Base-by-base conservation (phyloP, 2,329 filamentous ascomycete genomes). In the Calonectria pauciramosa region DNA sequence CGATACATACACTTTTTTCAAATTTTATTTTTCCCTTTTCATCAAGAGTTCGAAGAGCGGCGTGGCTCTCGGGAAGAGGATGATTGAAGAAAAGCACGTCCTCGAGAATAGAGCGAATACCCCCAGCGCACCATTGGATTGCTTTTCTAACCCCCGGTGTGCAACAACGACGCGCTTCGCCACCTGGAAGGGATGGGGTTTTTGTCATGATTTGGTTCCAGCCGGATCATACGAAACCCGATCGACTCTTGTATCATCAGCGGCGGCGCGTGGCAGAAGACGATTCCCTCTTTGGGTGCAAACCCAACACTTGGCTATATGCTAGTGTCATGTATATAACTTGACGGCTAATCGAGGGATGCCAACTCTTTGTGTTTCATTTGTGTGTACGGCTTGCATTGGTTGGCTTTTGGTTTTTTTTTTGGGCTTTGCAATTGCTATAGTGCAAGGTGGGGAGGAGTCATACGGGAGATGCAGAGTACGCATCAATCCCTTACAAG, bases 341-440 rank as follows among this genome's bases (percentile, higher is more conserved):
- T 71, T 64, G 47, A 71, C 68, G 64, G 54, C 65, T 77, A 76
- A 72, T 71, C 49, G 68, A 71, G 60, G 60, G 68, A 38, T 71
- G 59, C 52, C 49, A 66, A 28, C 52, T 66, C 34, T 16, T 71
- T 70, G 47, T 65, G 59, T 54, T 54, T 73, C 72, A 34, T 60
- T 78, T 68, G 76, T 47, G 76, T 47, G 44, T 73, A 71, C 70
- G 72, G 78, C 69, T 75, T 78, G 78, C 78, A 79, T 79, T 78
- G 78, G 78, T 71, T 71, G 77, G 74, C 51, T 76, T 70, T 70
- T 63, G 67, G 49, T 47, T 59, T 59, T 72, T 75, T 68, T 76
- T 41, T 63, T 52, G 64, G 72, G 34, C 26, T 52, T 68, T 14
- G 47, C 20, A 49, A 38, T 63, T 75, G 72, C 68, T 63, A 66